Conservation (phyloP, 768 basidiomycete genomes). For the Exsudoporus frostii region DNA sequence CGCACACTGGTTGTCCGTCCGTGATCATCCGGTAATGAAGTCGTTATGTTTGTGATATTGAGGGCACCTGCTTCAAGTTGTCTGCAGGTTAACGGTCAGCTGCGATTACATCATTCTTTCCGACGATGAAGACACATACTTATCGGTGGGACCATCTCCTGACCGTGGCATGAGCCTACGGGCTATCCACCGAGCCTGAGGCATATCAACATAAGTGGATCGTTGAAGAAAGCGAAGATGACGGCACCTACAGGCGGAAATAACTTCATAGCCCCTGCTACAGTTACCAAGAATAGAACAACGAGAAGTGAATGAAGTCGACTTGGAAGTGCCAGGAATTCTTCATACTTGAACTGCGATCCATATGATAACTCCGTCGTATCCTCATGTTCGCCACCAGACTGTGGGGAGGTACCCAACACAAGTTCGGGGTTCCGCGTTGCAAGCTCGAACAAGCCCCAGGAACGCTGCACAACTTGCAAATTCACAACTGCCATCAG, state of each 20-base stretch:
- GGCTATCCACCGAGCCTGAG: slow-evolving; percentile 50
- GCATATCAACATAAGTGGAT: not conserved
- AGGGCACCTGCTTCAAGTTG: slow-evolving; percentile 58
- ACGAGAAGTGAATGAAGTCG: slow-evolving; percentile 39
- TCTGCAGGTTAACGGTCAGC: slow-evolving; percentile 32
- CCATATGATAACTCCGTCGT: slow-evolving; percentile 50
- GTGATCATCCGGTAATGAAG: slow-evolving; percentile 45
- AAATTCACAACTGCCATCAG: slow-evolving; percentile 45
- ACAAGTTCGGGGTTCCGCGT: slow-evolving; percentile 16
- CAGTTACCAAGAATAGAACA: slow-evolving; percentile 31
- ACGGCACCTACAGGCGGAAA: slow-evolving; percentile 36
- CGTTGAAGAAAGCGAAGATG: not conserved
- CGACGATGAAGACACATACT: slow-evolving; percentile 39
- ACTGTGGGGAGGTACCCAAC: slow-evolving; percentile 12
- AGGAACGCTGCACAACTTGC: slow-evolving; percentile 53
- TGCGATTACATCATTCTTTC: not conserved
- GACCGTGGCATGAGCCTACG: slow-evolving; percentile 49
- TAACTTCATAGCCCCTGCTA: slow-evolving; percentile 27
- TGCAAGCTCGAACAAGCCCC: slow-evolving; percentile 45
- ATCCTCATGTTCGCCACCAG: slow-evolving; percentile 15
- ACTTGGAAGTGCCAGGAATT: slow-evolving; percentile 50
- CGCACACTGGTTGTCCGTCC: slow-evolving; percentile 46
- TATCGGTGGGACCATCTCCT: slow-evolving; percentile 61
- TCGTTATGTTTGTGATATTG: slow-evolving; percentile 67
- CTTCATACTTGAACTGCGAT: slow-evolving; percentile 70